Evolutionary conservation across 2,329 filamentous ascomycete genomes (phyloP), one percentile per base, ranked within the genome.

Genomic region (Aspergillus sp.): DNA sequence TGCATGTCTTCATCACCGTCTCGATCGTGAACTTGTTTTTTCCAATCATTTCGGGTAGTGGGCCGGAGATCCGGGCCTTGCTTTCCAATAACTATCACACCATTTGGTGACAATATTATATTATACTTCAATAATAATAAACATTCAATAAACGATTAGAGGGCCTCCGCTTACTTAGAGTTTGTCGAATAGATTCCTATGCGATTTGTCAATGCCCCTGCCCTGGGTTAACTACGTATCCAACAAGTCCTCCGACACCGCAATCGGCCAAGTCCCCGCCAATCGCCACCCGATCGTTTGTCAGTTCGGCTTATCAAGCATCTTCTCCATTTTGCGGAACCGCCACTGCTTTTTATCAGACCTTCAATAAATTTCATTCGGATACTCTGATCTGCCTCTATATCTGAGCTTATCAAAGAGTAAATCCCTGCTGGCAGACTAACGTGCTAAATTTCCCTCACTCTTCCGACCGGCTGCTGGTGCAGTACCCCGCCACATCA

Each of bases 291-390:
- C 44, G 42, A 47, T 24, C 13, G 60, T 72, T 71, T 70, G 68
- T 72, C 69, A 72, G 66, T 64, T 54, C 45, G 37, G 53, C 65
- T 71, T 72, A 71, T 72, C 70, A 72, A 72, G 66, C 69, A 70
- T 27, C 20, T 44, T 2, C 27, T 41, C 54, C 51, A n/a, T 33
- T 52, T 61, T 54, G 54, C 54, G 53, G 57, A 60, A 34, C 66
- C 65, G 67, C 68, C 67, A 69, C 64, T 59, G 52, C 51, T 51
- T 50, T 45, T 47, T 45, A 50, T 49, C 47, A 47, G 41, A 37
- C 33, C 37, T 37, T 45, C 27, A 17, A 45, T n/a, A 7, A 17
- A 9, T 22, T 54, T 9, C n/a, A 20, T 44, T 30, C 20, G 6
- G 17, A 37, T 33, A 42, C 7, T 17, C 6, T 48, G 15, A 4